Evolutionary conservation across 371 early-diverging fungal genomes (phyloP).

Genomic region (Chytridium lagenaria): DNA sequence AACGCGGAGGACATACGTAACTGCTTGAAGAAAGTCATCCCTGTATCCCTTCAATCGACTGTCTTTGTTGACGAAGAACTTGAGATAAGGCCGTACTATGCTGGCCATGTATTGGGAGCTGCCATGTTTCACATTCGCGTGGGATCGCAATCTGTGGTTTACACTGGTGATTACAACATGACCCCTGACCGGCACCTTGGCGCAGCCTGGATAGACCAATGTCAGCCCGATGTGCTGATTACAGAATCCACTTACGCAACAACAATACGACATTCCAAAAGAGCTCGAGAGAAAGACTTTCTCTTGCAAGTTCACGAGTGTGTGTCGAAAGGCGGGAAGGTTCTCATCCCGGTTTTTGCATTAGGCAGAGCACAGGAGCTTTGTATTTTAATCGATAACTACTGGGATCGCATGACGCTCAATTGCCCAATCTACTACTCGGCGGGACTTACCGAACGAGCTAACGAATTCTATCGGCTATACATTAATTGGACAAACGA

Average conservation of each 20-base stretch:
- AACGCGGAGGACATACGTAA: slow-evolving; percentile 73
- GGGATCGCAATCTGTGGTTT: slow-evolving; percentile 84
- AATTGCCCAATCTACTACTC: slow-evolving; percentile 95
- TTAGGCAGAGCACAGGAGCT: slow-evolving; percentile 99
- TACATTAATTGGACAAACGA: slow-evolving; percentile 99
- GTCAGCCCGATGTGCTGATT: slow-evolving; percentile 94
- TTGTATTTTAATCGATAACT: slow-evolving; percentile 94
- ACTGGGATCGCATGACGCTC: slow-evolving; percentile 90
- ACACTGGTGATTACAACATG: slow-evolving; percentile 99
- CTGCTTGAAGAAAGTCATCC: slow-evolving; percentile 86
- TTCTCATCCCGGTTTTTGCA: slow-evolving; percentile 99
- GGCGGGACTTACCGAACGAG: slow-evolving; percentile 96
- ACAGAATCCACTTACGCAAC: slow-evolving; percentile 99
- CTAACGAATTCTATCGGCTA: slow-evolving; percentile 98
- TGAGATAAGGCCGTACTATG: slow-evolving; percentile 96
- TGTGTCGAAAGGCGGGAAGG: slow-evolving; percentile 92
- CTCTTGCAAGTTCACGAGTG: slow-evolving; percentile 91
- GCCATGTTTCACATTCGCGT: slow-evolving; percentile 99
- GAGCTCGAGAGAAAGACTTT: slow-evolving; percentile 89
- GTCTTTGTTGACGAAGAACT: slow-evolving; percentile 86
- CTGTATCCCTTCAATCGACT: slow-evolving; percentile 89
- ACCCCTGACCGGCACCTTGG: slow-evolving; percentile 99
- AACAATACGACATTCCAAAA: slow-evolving; percentile 87
- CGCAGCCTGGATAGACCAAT: slow-evolving; percentile 83
- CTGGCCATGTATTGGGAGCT: slow-evolving; percentile 99